Base-by-base conservation (phyloP, 2,329 filamentous ascomycete genomes). In the Epichloe hybrida region DNA sequence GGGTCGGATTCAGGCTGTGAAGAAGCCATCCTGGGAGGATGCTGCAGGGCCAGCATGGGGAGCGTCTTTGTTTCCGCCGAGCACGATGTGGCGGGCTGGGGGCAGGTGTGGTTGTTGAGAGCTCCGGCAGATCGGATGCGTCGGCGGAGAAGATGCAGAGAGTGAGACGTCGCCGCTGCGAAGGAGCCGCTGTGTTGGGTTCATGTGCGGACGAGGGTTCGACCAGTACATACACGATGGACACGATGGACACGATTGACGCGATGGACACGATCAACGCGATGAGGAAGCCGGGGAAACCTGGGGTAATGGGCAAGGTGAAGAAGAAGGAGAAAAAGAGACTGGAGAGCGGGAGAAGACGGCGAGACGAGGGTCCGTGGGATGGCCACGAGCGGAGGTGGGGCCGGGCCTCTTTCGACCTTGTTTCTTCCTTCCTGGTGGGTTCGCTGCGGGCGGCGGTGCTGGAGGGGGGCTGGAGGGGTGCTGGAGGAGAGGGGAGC, bases 11-110 rank as follows among this genome's bases (percentile, higher is more conserved):
- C 62, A 64, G 73, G 72, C 68, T 74, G 75, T 68, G 70, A 73
- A 68, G 76, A 76, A 74, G 70, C 75, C 78, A 81, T 81, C 64
- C 69, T 77, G 64, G 71, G 72, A 72, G 66, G 58, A 53, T 61
- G 72, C 63, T 74, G 72, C 67, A 76, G 65, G 59, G 72, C 74
- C 61, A 79, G 74, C 77, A 80, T 80, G 72, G 65, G 68, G 71
- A 53, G 70, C 73, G 69, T 64, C 58, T 61, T 61, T 52, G 41
- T 61, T 61, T 53, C 41, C 46, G 52, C 37, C 41, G 40, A 49
- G 53, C 40, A 48, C 44, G 37, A 40, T 41, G 36, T n/a, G 44
- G 39, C 31, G 9, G 20, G 44, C 34, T 41, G 12, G 45, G 8
- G 15, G 38, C 23, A 35, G 23, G 44, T 15, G 17, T 31, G 7